Evolutionary conservation across 305 asterid species (phyloP).

Genomic region (Fraxinus velutina): DNA sequence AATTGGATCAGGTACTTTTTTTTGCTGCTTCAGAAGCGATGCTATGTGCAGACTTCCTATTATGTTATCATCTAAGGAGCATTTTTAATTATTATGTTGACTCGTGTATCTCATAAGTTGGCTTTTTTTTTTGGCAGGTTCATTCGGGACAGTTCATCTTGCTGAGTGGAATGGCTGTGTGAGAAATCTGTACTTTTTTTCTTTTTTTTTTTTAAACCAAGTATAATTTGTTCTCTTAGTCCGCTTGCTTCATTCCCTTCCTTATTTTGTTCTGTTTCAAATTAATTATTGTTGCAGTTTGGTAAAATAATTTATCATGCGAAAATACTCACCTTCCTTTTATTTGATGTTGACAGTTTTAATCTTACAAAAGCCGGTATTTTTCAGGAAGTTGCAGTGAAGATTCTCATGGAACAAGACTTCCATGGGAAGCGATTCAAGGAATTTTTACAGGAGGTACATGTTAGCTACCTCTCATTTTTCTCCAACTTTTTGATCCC

Average conservation of each 20-base stretch:
- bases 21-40: conserved; percentile 18
- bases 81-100: conserved; percentile 7
- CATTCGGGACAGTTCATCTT: conserved; percentile 95
- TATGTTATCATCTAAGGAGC: background rate
- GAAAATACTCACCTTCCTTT: conserved; percentile 1
- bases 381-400: conserved; percentile 96
- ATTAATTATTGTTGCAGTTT: conserved; percentile 4
- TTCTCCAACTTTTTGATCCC: conserved; percentile 11
- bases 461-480: conserved; percentile 14
- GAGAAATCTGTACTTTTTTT: conserved; percentile 43
- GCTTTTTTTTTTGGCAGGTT: conserved; percentile 47
- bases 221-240: conserved; percentile 1
- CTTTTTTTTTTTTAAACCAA: conserved; percentile 5
- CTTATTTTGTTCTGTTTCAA: background rate
- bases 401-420: conserved; percentile 96
- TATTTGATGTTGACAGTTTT: conserved; percentile 13
- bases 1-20: conserved; percentile 83
- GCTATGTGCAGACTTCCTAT: conserved; percentile 4
- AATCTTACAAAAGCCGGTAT: conserved; percentile 24
- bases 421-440: conserved; percentile 65
- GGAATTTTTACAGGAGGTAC: conserved; percentile 86
- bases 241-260: conserved; percentile 4
- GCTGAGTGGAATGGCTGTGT: conserved; percentile 99
- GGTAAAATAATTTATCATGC: conserved; percentile 9
- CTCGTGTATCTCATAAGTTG: conserved; percentile 19